Evolutionary conservation across 2,329 filamentous ascomycete genomes (phyloP), one percentile per base, ranked within the genome.

Genomic region (Bimuria novae-zelandiae): DNA sequence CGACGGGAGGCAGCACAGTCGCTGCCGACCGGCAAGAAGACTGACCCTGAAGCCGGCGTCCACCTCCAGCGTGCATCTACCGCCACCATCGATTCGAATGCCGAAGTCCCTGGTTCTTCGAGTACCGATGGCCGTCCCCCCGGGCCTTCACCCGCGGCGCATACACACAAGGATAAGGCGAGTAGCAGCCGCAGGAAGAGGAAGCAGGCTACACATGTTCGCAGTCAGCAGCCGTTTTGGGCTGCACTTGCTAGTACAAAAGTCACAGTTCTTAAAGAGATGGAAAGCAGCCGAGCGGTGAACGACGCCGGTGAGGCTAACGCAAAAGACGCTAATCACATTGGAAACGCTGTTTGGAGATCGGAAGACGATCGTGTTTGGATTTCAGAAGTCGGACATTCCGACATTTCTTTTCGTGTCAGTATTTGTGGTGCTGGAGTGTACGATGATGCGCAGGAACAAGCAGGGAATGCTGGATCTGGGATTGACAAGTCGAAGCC

Each of bases 191-290:
- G 94, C 76, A 94, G 91, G 78, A 89, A 90, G 77, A 86, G 89
- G 76, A 93, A 94, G 77, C 91, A 96, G 76, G 93, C 90, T 69
- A 92, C 91, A 53, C 90, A 94, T 74, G 91, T 96, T 62, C 84
- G 92, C 73, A 90, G 91, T 72, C 87, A 91, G 69, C 92, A 97
- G 76, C 92, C 92, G 43, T 84, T 97, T 60, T 97, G 92, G 92
- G 91, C 92, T 59, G 92, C 92, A 42, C 84, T 97, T 64, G 92
- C 92, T 46, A 96, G 91, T 77, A 96, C 92, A 69, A 97, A 97
- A 81, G 92, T 97, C 71, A 93, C 94, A 65, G 91, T 96, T 76
- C 87, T 95, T 69, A 94, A 96, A 77, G 92, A 75, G 78, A 83
- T 80, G 72, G 79, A 82, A 76, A 84, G 95, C 71, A 93, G 89